Evolutionary conservation across 2,329 filamentous ascomycete species (phyloP).

Genomic region (Calonectria hongkongensis): DNA sequence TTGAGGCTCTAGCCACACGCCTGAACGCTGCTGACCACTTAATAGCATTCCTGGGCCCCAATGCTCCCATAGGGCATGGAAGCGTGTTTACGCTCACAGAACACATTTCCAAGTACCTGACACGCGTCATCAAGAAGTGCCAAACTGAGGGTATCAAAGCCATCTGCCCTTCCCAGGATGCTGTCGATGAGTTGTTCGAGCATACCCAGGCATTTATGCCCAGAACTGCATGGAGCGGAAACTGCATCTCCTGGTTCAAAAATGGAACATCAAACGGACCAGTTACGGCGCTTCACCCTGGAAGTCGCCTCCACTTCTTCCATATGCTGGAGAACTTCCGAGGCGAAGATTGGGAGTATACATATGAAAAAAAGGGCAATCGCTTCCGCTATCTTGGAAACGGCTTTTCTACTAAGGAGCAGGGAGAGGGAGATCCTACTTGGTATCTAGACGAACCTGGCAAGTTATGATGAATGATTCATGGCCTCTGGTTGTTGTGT

Average conservation of each 20-base stretch:
- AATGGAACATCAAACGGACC: conserved; percentile 64
- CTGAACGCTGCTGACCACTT: background rate
- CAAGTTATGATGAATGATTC: conserved; percentile 44
- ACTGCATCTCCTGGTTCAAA: conserved; percentile 73
- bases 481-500: too few relatives aligned
- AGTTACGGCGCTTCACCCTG: conserved; percentile 70
- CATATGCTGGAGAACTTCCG: conserved; percentile 71
- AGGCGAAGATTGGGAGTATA: conserved; percentile 73
- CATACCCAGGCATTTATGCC: conserved; percentile 72
- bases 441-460: conserved; percentile 63
- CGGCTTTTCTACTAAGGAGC: conserved; percentile 69
- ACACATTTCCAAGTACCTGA: conserved; percentile 72
- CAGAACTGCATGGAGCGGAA: conserved; percentile 69
- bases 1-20: background rate
- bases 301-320: conserved; percentile 71
- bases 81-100: conserved; percentile 71
- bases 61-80: conserved; percentile 70
- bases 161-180: conserved; percentile 66
- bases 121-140: conserved; percentile 68
- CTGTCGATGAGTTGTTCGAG: conserved; percentile 70
- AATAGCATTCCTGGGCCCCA: conserved; percentile 70
- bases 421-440: conserved; percentile 61
- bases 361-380: conserved; percentile 58
- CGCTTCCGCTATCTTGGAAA: conserved; percentile 68
- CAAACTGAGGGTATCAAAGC: conserved; percentile 70